Conservation (phyloP, 2,329 filamentous ascomycete species). For the Aspergillus ochraceoroseus region DNA sequence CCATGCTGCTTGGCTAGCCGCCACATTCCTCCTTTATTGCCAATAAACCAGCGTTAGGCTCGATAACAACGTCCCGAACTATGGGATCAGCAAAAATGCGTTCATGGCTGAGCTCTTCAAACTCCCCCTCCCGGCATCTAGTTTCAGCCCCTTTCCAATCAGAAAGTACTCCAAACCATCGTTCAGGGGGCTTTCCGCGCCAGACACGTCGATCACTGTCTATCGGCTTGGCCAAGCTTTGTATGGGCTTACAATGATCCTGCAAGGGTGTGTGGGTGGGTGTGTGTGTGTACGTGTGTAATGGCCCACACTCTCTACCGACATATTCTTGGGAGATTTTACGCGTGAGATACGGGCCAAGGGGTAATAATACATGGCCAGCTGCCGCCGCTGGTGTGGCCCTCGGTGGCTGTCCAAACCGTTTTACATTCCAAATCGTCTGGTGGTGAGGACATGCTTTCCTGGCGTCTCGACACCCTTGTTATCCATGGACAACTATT, state of each 20-base stretch:
- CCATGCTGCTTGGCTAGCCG: neutral
- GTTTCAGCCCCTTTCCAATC: constrained; percentile 1
- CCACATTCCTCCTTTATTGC: constrained; percentile 10
- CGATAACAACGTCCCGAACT: constrained; percentile 4
- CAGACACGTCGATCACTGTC: constrained; percentile 2
- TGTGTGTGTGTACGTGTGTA: constrained; percentile 5
- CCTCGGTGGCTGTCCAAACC: neutral
- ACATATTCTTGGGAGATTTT: neutral
- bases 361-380: constrained; percentile 7
- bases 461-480: neutral
- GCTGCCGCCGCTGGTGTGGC: constrained; percentile 8
- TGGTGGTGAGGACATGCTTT: neutral
- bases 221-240: neutral
- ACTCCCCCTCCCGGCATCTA: neutral
- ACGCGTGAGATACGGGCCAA: constrained; percentile 6
- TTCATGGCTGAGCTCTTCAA: neutral
- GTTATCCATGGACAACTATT: neutral
- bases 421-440: neutral
- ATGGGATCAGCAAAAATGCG: constrained; percentile 4
- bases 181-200: neutral
- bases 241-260: neutral
- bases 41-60: neutral
- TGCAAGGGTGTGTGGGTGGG: constrained; percentile 8
- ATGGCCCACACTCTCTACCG: constrained; percentile 3
- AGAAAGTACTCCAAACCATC: neutral